Conservation (phyloP, 106 monocot genomes). For the Xerophyta viscosa region DNA sequence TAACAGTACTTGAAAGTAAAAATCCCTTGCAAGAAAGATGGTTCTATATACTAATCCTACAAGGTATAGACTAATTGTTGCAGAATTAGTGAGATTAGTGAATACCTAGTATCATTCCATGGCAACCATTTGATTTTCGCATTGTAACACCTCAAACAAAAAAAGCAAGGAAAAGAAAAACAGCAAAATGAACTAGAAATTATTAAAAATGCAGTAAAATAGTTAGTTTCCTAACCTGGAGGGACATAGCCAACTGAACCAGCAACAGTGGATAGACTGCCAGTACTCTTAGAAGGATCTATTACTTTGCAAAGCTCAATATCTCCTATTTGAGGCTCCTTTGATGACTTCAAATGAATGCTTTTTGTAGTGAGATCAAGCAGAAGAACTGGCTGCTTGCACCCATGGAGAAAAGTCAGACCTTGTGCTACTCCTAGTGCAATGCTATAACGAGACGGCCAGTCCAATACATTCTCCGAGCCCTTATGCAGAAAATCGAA, state of each 20-base stretch:
- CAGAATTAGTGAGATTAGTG: no score
- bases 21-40: no score
- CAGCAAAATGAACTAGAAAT: no score
- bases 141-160: neutral
- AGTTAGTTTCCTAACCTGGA: slow-evolving; percentile 34
- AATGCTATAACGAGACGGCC: slow-evolving; percentile 49
- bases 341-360: slow-evolving; percentile 46
- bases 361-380: slow-evolving; percentile 64
- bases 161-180: neutral
- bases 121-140: no score
- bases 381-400: slow-evolving; percentile 47
- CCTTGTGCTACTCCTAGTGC: slow-evolving; percentile 64
- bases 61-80: no score
- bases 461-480: slow-evolving; percentile 26
- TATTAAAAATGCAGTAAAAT: no score
- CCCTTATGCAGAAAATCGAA: slow-evolving; percentile 50
- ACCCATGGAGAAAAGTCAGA: slow-evolving; percentile 54
- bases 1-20: no score
- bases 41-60: no score
- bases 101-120: no score
- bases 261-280: slow-evolving; percentile 54
- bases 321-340: slow-evolving; percentile 68
- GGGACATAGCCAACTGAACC: slow-evolving; percentile 73
- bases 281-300: slow-evolving; percentile 50
- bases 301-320: slow-evolving; percentile 72